A percentile compares a stretch with the other conserved stretches of the same genome.
phyloP scores from a whole-genome alignment of 2,329 filamentous ascomycete species.

The Alternaria longipes region DNA sequence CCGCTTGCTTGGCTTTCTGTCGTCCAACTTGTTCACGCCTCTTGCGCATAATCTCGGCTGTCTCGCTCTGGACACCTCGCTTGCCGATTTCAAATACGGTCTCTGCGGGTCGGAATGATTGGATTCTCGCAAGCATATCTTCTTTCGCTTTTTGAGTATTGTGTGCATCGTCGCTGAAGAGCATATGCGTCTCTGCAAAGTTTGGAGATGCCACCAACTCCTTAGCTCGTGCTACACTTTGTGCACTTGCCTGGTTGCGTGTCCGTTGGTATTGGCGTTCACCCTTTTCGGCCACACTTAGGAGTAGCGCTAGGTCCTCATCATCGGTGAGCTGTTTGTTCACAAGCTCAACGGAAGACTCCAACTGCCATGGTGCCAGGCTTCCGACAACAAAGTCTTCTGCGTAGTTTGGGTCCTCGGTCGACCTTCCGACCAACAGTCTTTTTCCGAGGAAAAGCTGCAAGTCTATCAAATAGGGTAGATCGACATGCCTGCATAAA shows the following conservation, averaged over 20 bases:
- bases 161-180: constrained; percentile 72
- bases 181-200: constrained; percentile 78
- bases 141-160: constrained; percentile 74
- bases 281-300: constrained; percentile 81
- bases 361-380: constrained; percentile 76
- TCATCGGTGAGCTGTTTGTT: constrained; percentile 79
- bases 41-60: constrained; percentile 78
- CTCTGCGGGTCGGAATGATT: constrained; percentile 86
- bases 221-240: constrained; percentile 89
- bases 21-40: constrained; percentile 74
- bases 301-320: constrained; percentile 75
- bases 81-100: constrained; percentile 96
- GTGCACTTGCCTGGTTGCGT: constrained; percentile 85
- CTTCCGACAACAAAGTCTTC: constrained; percentile 85
- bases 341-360: constrained; percentile 81
- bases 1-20: constrained; percentile 56
- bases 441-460: constrained; percentile 93
- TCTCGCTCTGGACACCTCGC: constrained; percentile 68
- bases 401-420: constrained; percentile 73
- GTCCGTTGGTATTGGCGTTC: constrained; percentile 93
- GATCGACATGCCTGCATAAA: constrained; percentile 85
- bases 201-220: constrained; percentile 74
- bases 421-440: constrained; percentile 75
- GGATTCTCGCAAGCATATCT: constrained; percentile 87
- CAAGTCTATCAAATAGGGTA: constrained; percentile 90